Conservation (phyloP, 257 asterid species). For the Solanum piurae region DNA sequence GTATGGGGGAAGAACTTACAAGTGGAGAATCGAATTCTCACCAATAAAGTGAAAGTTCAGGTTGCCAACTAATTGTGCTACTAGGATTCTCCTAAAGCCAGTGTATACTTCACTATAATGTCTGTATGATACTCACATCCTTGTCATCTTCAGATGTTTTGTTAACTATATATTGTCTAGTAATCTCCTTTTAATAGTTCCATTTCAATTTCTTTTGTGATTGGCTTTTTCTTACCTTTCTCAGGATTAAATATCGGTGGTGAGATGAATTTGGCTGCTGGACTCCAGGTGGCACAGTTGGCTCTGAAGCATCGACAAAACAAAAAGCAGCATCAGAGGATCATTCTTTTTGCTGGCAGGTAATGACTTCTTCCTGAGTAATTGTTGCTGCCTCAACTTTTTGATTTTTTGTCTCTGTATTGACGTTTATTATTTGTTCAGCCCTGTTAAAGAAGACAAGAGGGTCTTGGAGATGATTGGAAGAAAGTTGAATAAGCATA, state of each 20-base stretch:
- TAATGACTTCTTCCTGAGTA: conserved; percentile 3
- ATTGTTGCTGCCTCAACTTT: background rate
- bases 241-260: conserved; percentile 83
- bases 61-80: background rate
- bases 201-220: background rate
- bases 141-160: background rate
- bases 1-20: background rate
- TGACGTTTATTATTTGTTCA: conserved; percentile 12
- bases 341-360: conserved; percentile 95
- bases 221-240: background rate
- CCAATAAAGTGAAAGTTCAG: background rate
- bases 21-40: background rate
- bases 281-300: conserved; percentile 91
- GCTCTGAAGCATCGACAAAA: conserved; percentile 96
- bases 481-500: conserved; percentile 77
- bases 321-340: conserved; percentile 92
- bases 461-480: conserved; percentile 86
- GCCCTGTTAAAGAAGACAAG: conserved; percentile 89
- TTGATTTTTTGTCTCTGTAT: background rate
- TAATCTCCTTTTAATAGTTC: background rate
- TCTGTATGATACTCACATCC: background rate
- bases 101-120: background rate
- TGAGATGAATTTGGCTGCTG: conserved; percentile 89
- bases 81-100: background rate
- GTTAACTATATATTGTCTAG: background rate